phyloP scores from a whole-genome alignment of 495 filamentous ascomycete species.

The Lepraria neglecta region DNA sequence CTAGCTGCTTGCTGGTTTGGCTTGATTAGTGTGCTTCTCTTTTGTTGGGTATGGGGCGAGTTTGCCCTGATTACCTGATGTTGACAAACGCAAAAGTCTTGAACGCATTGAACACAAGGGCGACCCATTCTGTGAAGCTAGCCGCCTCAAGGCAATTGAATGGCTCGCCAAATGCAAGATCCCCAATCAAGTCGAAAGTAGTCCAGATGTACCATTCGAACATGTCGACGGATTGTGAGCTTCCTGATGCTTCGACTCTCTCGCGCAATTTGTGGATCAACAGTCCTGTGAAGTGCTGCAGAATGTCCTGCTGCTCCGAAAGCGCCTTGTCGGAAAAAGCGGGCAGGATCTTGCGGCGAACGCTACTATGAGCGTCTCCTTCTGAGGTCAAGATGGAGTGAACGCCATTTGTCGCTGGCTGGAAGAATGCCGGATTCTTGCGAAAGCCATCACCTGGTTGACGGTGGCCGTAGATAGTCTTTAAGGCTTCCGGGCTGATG shows the following conservation, averaged over 20 bases:
- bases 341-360: conserved; percentile 40
- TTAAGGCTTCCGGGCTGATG: conserved; percentile 17
- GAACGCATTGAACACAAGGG: conserved; percentile 15
- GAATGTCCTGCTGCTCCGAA: conserved; percentile 41
- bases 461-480: conserved; percentile 21
- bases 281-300: conserved; percentile 38
- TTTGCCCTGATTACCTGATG: conserved; percentile 4
- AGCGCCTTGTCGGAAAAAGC: conserved; percentile 48
- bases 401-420: conserved; percentile 15
- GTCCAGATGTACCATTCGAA: conserved; percentile 35
- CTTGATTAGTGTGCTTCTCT: neutral
- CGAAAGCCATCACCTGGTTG: conserved; percentile 14
- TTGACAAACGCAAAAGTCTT: conserved; percentile 15
- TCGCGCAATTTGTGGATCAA: conserved; percentile 38
- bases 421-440: conserved; percentile 18
- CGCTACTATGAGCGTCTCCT: conserved; percentile 27
- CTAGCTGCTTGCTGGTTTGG: conserved; percentile 9
- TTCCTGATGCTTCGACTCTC: conserved; percentile 25
- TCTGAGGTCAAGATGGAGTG: conserved; percentile 16
- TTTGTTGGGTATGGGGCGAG: neutral
- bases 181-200: conserved; percentile 56
- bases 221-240: conserved; percentile 5
- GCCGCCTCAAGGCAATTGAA: conserved; percentile 46
- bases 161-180: conserved; percentile 52
- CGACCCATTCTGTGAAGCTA: conserved; percentile 36